Evolutionary conservation across 2,329 filamentous ascomycete species (phyloP), one percentile per base, ranked within the genome.

Genomic region (Colletotrichum graminicola): DNA sequence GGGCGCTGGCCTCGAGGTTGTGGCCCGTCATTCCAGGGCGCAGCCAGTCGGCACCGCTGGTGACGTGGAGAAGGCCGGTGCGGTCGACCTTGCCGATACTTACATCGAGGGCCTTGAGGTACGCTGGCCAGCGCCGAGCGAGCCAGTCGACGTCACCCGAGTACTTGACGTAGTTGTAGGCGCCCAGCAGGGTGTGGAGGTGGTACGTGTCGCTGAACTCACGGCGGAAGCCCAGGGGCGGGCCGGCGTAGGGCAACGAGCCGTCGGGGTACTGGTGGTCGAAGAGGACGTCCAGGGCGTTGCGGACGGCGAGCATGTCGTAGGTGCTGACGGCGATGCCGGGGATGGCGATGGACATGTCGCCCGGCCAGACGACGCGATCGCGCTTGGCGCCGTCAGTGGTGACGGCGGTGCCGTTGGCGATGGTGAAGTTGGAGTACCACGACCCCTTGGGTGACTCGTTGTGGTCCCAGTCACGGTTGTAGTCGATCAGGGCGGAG

Each of bases 281-380:
- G 63, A 87, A 87, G 69, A 82, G 77, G 36, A 74, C 75, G 66
- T 81, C 83, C 18, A 89, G 75, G 0, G 84, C 84, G 61, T 86
- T 86, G 54, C 82, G 80, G 32, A 88, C 79, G 43, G 82, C 82
- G 51, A 84, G 78, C 12, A 74, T 74, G 62, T 74, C 72, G 43
- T 73, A 73, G 8, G 72, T 74, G 34, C 70, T 73, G 39, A 74
- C 66, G 23, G 72, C 65, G 18, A 74, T 73, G 10, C 70, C 72
- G 6, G 72, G 70, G 11, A 70, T 63, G 34, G 72, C 72, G 57
- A 89, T 87, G 5, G 84, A 84, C 83, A 89, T 86, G 74, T 90
- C 88, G 3, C 87, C 88, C 1, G 88, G 85, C 86, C 87, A 90
- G 2, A 89, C 85, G 4, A 87, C 78, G 10, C 86, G 81, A 74